phyloP scores from a whole-genome alignment of 179 eudicot genomes.

The Sideroxylon spinosum region DNA sequence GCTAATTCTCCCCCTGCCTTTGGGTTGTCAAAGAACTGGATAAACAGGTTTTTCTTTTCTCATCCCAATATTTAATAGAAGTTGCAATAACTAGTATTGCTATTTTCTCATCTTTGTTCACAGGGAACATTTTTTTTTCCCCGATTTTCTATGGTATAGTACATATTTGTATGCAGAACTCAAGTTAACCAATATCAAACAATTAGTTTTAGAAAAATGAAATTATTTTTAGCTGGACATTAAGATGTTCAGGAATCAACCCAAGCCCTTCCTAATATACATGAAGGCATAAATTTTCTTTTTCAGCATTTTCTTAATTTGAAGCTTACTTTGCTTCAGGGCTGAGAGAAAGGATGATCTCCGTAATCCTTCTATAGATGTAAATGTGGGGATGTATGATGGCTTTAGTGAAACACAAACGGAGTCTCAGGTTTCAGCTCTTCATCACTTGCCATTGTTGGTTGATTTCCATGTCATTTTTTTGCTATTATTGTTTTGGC shows the following conservation, averaged over 20 bases:
- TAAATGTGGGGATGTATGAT: conserved; percentile 44
- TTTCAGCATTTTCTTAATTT: conserved; percentile 10
- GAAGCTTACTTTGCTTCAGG: conserved; percentile 34
- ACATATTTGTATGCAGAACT: background rate
- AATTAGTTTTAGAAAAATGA: background rate
- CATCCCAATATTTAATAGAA: background rate
- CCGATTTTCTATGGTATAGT: background rate
- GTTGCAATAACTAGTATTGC: background rate
- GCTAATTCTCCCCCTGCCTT: conserved; percentile 43
- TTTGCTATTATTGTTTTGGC: too few species aligned
- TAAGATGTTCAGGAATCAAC: background rate
- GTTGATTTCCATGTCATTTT: background rate
- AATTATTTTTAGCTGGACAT: background rate
- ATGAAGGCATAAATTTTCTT: background rate
- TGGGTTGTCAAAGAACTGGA: conserved; percentile 65
- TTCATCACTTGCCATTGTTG: conserved; percentile 10
- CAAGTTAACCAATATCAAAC: background rate
- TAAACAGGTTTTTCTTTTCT: conserved; percentile 42
- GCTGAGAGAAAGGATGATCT: conserved; percentile 47
- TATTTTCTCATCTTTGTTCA: background rate
- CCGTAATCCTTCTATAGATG: conserved; percentile 34
- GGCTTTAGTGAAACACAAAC: conserved; percentile 95
- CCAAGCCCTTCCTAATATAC: background rate
- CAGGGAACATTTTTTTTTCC: background rate
- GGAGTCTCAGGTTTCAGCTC: conserved; percentile 77